Evolutionary conservation across 495 filamentous ascomycete species (phyloP).

Genomic region (Penicillium diatomitis): DNA sequence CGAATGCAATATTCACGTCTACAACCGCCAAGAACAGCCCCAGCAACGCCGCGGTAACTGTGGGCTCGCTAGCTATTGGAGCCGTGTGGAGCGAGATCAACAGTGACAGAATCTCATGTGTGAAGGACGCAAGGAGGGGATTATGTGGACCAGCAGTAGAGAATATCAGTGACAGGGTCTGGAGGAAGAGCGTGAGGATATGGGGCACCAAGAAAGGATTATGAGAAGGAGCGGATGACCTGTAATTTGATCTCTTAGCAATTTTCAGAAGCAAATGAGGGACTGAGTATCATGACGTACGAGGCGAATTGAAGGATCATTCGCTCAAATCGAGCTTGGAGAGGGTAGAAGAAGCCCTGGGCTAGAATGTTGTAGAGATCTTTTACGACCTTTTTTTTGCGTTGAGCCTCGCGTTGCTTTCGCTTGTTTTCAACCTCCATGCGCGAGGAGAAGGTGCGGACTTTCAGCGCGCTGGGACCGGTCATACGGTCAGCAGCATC

Average conservation of each 20-base stretch:
- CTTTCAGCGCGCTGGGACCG: conserved; percentile 76
- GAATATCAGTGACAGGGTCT: conserved; percentile 42
- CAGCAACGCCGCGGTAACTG: conserved; percentile 62
- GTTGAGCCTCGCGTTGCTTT: conserved; percentile 33
- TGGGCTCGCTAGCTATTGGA: conserved; percentile 44
- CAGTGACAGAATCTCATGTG: conserved; percentile 35
- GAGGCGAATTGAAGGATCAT: conserved; percentile 36
- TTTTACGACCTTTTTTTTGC: conserved; percentile 53
- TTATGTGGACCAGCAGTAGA: conserved; percentile 41
- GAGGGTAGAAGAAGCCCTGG: conserved; percentile 75
- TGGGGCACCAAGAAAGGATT: conserved; percentile 36
- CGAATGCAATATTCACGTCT: conserved; percentile 59
- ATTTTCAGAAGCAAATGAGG: background rate
- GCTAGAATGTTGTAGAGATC: conserved; percentile 66
- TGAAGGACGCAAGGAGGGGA: conserved; percentile 35
- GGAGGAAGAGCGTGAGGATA: conserved; percentile 41
- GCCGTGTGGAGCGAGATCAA: conserved; percentile 36
- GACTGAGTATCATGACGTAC: conserved; percentile 14
- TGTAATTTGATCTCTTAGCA: conserved; percentile 7
- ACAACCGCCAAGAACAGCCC: conserved; percentile 73
- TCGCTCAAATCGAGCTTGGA: conserved; percentile 40
- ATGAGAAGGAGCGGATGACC: conserved; percentile 27
- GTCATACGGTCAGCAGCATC: conserved; percentile 55
- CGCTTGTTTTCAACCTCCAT: conserved; percentile 61
- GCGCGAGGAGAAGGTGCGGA: conserved; percentile 66